Evolutionary conservation across 164 flowering plant genomes (phyloP), one percentile per base, ranked within the genome.

Genomic region (Dillenia turbinata): DNA sequence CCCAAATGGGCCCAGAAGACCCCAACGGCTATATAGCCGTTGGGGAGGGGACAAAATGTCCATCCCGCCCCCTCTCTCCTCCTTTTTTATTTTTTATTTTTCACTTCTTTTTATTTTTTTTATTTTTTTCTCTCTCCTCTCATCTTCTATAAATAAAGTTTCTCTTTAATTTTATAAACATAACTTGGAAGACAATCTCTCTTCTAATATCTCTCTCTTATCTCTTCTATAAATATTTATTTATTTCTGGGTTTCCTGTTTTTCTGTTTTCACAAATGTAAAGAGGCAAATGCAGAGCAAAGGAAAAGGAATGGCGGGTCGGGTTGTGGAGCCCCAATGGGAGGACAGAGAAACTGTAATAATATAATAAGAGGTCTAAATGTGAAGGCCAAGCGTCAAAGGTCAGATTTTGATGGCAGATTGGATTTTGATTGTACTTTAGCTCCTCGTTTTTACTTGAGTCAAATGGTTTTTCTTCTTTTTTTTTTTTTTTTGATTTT

Each of bases 261-360:
- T 26, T 26, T 26, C 33, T 26, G 33, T 26, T 26, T 26, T 2
- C 33, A 26, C 5, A 26, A 26, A 26, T 26, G 33, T 26, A 48
- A 49, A 64, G 24, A 9, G 66, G 69, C 9, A 69, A 66, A 17
- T 49, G 45, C 45, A 9, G 59, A 55, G 74, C 68, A 78, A 81
- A 79, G 69, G 59, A 74, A 73, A 60, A 54, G 84, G 64, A 68
- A 59, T 54, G 81, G 71, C 70, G 10, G 63, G 57, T 12, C 43
- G 49, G 57, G 5, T 4, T 17, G 61, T 24, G 59, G 69, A 47
- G 64, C 70, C 58, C 51, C 67, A 61, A 59, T 14, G 8, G 73
- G 61, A 22, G 57, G 49, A 47, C 66, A 69, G 63, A 74, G 65
- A 60, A 66, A 65, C 10, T 17, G 59, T 54, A 86, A n/a, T n/a